Conservation (phyloP, 768 basidiomycete species). For the Royoungia palumana region DNA sequence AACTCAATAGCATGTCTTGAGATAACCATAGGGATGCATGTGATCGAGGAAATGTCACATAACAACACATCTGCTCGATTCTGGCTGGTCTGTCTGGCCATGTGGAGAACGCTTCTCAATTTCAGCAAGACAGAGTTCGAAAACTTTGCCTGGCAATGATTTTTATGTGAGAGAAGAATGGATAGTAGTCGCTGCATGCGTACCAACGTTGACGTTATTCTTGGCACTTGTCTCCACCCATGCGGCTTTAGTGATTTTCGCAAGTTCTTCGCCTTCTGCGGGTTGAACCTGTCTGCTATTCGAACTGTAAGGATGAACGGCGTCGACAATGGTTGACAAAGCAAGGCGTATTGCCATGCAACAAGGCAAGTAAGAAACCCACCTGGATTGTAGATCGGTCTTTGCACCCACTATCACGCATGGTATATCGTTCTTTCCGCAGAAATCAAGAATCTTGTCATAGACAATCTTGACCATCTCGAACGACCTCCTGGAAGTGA, state of each 20-base stretch:
- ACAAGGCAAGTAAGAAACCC: conserved; percentile 27
- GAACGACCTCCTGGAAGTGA: conserved; percentile 85
- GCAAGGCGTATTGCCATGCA: conserved; percentile 8
- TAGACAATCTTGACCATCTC: conserved; percentile 93
- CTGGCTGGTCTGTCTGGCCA: conserved; percentile 41
- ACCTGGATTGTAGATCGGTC: conserved; percentile 77
- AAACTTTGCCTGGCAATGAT: conserved; percentile 60
- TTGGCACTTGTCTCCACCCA: conserved; percentile 91
- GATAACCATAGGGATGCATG: conserved; percentile 12
- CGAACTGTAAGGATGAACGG: conserved; percentile 32
- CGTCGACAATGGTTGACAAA: conserved; percentile 12
- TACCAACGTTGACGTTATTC: conserved; percentile 82
- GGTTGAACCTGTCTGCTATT: conserved; percentile 68
- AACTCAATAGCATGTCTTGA: conserved; percentile 28
- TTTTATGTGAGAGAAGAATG: not conserved
- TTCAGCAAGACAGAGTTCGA: conserved; percentile 78
- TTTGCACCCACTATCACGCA: conserved; percentile 96
- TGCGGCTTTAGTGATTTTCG: conserved; percentile 65
- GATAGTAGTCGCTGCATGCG: conserved; percentile 34
- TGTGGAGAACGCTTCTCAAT: conserved; percentile 73
- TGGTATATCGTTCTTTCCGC: conserved; percentile 78
- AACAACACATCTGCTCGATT: conserved; percentile 45
- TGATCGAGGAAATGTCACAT: conserved; percentile 42
- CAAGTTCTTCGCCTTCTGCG: conserved; percentile 73
- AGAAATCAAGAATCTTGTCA: conserved; percentile 90